phyloP scores from a whole-genome alignment of 768 basidiomycete species.

The Suillus hirtellus region DNA sequence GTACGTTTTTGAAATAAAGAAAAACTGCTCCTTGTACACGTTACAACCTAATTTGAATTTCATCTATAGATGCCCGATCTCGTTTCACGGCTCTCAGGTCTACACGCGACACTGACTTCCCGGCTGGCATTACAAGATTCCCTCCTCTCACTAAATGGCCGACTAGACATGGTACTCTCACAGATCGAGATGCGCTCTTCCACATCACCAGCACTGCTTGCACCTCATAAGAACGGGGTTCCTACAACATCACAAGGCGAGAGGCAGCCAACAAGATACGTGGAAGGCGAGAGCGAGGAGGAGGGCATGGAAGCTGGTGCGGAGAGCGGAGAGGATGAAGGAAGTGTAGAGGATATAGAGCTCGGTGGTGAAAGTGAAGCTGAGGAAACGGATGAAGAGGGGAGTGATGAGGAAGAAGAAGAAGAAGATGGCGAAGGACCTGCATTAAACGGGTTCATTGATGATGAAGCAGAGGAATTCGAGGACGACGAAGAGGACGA shows the following conservation, averaged over 20 bases:
- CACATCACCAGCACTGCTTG: constrained; percentile 58
- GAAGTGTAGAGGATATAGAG: constrained; percentile 79
- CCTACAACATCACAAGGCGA: constrained; percentile 34
- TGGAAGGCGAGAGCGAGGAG: constrained; percentile 80
- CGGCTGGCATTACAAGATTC: constrained; percentile 83
- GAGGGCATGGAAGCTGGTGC: constrained; percentile 55
- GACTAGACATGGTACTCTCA: constrained; percentile 90
- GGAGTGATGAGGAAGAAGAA: constrained; percentile 40
- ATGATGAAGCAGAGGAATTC: constrained; percentile 61
- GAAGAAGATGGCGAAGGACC: constrained; percentile 42
- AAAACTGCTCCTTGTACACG: background rate
- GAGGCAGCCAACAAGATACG: constrained; percentile 53
- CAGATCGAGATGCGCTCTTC: constrained; percentile 90
- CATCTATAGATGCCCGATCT: constrained; percentile 82
- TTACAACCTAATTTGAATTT: constrained; percentile 13
- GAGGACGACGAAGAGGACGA: constrained; percentile 53
- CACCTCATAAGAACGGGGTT: constrained; percentile 40
- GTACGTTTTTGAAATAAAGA: constrained; percentile 47
- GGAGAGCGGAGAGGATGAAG: constrained; percentile 66
- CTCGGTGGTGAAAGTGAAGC: constrained; percentile 64
- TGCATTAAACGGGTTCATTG: constrained; percentile 51
- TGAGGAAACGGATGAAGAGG: constrained; percentile 48
- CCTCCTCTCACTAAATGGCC: constrained; percentile 81
- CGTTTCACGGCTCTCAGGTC: constrained; percentile 79
- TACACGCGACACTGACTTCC: constrained; percentile 79